Base-by-base conservation (phyloP, 345 rosid species). In the Fremontodendron californicum region DNA sequence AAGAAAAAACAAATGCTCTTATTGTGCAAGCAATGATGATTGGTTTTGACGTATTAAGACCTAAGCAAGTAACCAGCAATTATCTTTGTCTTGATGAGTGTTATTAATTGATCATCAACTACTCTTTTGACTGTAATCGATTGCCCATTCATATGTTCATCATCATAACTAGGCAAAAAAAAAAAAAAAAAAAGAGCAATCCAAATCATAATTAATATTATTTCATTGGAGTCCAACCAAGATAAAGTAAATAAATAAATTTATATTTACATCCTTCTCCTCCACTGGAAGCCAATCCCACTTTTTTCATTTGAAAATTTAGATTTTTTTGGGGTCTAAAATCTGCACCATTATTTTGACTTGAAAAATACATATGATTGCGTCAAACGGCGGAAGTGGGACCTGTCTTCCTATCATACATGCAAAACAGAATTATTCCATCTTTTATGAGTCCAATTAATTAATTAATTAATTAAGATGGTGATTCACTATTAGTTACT, bases 371-470 rank as follows among this genome's bases (percentile, higher is more conserved):
- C 2, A 82, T 21, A 23, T 55, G 31, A 54, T 85, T 83, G 80
- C 82, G 83, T 82, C 79, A 78, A 81, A 85, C 93, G 92, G 93
- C 90, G 89, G 84, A 71, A 71, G 85, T 84, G 88, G 90, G 87
- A 68, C 65, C 82, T 88, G 87, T 80, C 81, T 76, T 80, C 70
- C 60, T 35, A 40, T 84, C 51, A 85, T 82, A 71, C 35, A 3
- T 77, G 4, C 62, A 9, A 23, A 84, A 82, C 67, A 23, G 68
- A 69, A 76, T 62, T 42, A 81, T 71, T 75, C 40, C 48, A 58
- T 63, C 73, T 74, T 61, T 78, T 33, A 33, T 3, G 60, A 58
- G 73, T 77, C 75, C 76, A 31, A 19, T n/a, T 46, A 57, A 18
- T 39, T 39, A 39, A 35, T 79, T 48, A 60, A 55, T 81, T 33